Conservation (phyloP, 2,329 filamentous ascomycete genomes). For the Tolypocladium endophyticum region DNA sequence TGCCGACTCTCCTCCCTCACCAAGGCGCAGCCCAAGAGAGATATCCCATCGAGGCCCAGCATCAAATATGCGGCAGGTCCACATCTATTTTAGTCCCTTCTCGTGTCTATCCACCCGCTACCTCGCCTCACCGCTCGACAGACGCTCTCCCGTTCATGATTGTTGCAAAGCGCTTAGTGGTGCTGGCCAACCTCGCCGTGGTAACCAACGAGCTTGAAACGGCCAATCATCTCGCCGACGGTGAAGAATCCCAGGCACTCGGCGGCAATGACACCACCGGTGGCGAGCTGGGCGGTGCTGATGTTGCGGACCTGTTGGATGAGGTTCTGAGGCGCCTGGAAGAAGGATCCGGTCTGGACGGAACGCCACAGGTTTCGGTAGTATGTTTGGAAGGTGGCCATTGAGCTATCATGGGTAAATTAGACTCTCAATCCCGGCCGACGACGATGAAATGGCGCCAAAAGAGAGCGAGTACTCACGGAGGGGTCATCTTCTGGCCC, state of each 20-base stretch:
- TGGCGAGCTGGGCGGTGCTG: conserved; percentile 57
- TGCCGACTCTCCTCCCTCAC: background rate
- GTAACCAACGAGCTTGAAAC: conserved; percentile 93
- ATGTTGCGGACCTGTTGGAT: conserved; percentile 55
- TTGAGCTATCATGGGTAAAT: conserved; percentile 40
- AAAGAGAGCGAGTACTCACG: conserved; percentile 51
- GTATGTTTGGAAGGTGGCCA: conserved; percentile 78
- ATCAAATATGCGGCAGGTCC: background rate
- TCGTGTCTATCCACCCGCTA: background rate
- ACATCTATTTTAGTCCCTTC: background rate
- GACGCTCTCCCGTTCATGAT: background rate
- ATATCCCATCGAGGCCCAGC: background rate
- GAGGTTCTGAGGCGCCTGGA: conserved; percentile 45
- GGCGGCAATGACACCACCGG: conserved; percentile 68
- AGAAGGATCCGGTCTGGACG: conserved; percentile 52
- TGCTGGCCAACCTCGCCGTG: conserved; percentile 56
- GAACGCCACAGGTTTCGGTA: conserved; percentile 65
- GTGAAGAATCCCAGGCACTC: conserved; percentile 97
- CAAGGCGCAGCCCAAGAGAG: background rate
- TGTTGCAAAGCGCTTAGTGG: conserved; percentile 34
- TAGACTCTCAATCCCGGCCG: background rate
- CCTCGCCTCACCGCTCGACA: background rate
- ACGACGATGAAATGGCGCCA: conserved; percentile 4
- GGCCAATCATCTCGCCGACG: conserved; percentile 90
- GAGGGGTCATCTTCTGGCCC: conserved; percentile 84